A percentile compares a stretch with the other conserved stretches of the same genome.
These are phyloP conservation scores for Zychaea mexicana DNA, from an alignment of 371 early-diverging fungal genomes.

Conservation along the genomic window DNA sequence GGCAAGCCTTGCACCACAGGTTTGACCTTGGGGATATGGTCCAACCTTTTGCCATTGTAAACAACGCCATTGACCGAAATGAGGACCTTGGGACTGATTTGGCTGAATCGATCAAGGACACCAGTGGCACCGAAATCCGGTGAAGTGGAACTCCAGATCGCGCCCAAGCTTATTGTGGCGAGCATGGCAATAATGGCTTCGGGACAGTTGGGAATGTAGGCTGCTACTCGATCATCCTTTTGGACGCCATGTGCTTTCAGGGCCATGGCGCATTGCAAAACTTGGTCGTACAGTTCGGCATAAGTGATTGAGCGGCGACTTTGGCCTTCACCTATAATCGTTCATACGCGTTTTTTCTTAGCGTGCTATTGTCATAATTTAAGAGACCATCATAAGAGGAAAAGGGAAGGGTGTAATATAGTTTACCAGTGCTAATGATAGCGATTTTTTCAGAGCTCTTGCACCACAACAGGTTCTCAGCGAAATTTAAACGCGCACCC, in stretches of 20 bases:
- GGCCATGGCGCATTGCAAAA: constrained; percentile 74
- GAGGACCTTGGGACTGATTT: constrained; percentile 93
- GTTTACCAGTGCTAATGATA: constrained; percentile 64
- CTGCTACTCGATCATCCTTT: constrained; percentile 91
- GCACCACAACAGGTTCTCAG: constrained; percentile 87
- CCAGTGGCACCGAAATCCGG: constrained; percentile 95
- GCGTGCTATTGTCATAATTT: constrained; percentile 39
- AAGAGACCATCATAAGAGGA: background rate
- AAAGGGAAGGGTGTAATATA: no score
- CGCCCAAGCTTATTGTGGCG: constrained; percentile 93
- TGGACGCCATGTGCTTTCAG: constrained; percentile 72
- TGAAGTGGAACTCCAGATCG: constrained; percentile 94
- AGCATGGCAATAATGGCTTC: constrained; percentile 91
- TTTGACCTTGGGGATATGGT: constrained; percentile 80
- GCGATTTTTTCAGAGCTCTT: constrained; percentile 67
- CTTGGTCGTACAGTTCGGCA: constrained; percentile 61
- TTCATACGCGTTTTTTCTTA: constrained; percentile 49
- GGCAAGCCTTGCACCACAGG: constrained; percentile 66
- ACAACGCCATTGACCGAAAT: constrained; percentile 88
- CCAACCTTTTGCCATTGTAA: constrained; percentile 87
- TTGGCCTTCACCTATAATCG: background rate
- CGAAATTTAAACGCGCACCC: constrained; percentile 86
- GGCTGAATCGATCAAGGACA: constrained; percentile 93
- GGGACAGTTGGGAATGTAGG: constrained; percentile 90
- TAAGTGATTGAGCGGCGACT: background rate